Evolutionary conservation across 768 basidiomycete species (phyloP), one percentile per base, ranked within the genome.

Genomic region (Gyrodon lividus): DNA sequence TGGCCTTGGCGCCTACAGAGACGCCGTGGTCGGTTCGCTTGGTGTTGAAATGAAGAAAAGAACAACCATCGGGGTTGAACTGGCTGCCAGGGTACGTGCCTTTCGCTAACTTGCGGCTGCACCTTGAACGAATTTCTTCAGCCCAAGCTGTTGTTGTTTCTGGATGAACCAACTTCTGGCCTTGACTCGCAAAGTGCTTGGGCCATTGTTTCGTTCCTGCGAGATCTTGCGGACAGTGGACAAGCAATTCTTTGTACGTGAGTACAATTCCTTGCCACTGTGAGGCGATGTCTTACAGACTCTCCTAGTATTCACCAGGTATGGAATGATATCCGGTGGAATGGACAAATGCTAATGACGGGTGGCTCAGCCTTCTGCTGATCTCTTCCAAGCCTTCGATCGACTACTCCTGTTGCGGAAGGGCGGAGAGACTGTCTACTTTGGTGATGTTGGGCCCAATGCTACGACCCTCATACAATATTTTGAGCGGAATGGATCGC

Each of bases 211-310:
- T 70, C 75, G 2, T 90, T 94, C 72, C 72, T 94, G 39, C 76
- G 85, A 9, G 78, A 83, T 41, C 80, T 94, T 26, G 89, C 91
- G 7, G 79, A 87, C 52, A 81, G 79, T 54, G 92, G 92, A 1
- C 92, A 92, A 63, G 87, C 90, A 28, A 92, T 95, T 58, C 73
- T 95, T n/a, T 94, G 92, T 84, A 95, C 89, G 75, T 84, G 59
- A 45, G 83, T 72, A 24, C n/a, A 20, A 35, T 39, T 13, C 2
- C 0, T 22, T n/a, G 33, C 31, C 33, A 16, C 19, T 14, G 17
- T 44, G 13, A 31, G 31, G 31, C 31, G 46, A 53, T 43, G 33
- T 12, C 8, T 28, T 35, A 4, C 3, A 1, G 16, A 13, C 22
- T 33, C 19, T 5, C 47, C 4, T 47, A 77, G 77, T 5, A 78